Evolutionary conservation across 176 grass and related monocot species (phyloP), one percentile per base, ranked within the genome.

Genomic region (Eleusine coracana): DNA sequence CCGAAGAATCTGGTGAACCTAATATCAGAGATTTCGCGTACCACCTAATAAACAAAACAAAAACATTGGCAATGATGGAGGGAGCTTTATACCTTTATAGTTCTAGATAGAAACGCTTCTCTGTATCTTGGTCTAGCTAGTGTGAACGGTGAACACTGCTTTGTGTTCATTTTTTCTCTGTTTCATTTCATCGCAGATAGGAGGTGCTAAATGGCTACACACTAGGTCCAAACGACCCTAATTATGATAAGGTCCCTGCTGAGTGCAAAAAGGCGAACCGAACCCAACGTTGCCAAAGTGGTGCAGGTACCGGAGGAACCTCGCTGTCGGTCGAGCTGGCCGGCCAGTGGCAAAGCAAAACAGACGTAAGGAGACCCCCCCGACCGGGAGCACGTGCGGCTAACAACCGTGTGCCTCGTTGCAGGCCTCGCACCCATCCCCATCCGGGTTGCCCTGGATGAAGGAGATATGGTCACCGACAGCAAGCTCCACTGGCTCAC

Each of bases 391-490:
- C 88, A 79, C 68, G 84, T 90, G 79, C 79, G 73, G 31, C 39
- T 78, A 86, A 66, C 58, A 81, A 59, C 75, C 25, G 31, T 46
- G 13, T 18, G 40, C 20, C 7, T 34, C 17, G 10, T 73, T 36
- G 52, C 39, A 25, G 54, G 25, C 18, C 28, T 66, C 23, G 44
- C 5, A 14, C 40, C 62, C 78, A 62, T 23, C 59, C 52, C 59
- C 52, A n/a, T 60, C 78, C 31, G 36, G 85, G 27, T 37, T 81
- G 78, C 29, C 62, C 64, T 66, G 34, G 1, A 3, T 5, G 78
- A 56, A 20, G 7, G 2, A 21, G 83, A 77, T 67, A 77, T 67
- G 37, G 74, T 71, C 59, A 73, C 88, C 83, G 68, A 86, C 74
- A 74, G 74, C 74, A 62, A 74, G 74, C 61, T 82, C 49, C 77